Conservation (phyloP, 306 rosid species). For the Cyclanthera cordifolia region DNA sequence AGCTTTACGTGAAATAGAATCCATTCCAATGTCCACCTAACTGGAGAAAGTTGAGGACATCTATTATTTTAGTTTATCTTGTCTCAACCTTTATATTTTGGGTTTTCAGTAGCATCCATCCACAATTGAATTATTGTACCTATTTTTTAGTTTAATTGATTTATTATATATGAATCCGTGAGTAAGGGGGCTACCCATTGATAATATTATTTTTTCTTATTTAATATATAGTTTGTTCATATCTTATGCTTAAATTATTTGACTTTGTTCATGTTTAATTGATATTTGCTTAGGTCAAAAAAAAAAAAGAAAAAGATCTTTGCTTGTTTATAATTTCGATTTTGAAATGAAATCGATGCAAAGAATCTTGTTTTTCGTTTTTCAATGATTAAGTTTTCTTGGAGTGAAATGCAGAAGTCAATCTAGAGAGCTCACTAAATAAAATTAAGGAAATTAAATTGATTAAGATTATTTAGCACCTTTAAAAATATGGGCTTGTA, state of each 20-base stretch:
- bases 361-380: background rate
- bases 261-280: background rate
- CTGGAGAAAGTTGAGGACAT: conserved; percentile 2
- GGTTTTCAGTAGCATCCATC: conserved; percentile 2
- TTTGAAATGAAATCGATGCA: background rate
- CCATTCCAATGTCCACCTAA: conserved; percentile 13
- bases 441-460: background rate
- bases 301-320: too few species aligned
- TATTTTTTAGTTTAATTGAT: background rate
- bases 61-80: background rate
- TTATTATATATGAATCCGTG: background rate
- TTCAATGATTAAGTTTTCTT: too few species aligned
- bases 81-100: background rate
- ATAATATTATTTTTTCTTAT: background rate
- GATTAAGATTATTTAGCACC: background rate
- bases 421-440: background rate
- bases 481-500: background rate
- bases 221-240: background rate
- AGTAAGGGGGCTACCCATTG: background rate
- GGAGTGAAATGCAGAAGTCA: too few species aligned
- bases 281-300: background rate
- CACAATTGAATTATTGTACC: background rate
- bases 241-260: too few species aligned
- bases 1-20: conserved; percentile 17
- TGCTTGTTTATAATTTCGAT: background rate